A percentile compares a stretch with the other conserved stretches of the same genome.
Conservation (phyloP, 257 asterid species). For the Plectranthus barbatus region DNA sequence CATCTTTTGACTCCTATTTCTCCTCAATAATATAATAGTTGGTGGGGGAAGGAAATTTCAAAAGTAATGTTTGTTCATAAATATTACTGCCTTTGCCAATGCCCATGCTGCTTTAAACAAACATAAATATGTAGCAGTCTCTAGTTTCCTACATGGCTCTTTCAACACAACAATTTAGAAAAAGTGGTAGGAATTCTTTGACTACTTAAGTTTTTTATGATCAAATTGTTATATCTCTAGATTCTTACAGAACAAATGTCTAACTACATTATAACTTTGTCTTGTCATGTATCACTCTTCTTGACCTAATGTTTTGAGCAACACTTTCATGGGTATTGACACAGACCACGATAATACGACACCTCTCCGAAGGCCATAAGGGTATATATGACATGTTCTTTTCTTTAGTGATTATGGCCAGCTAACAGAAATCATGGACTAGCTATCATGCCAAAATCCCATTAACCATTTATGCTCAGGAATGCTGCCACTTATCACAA, state of each 20-base stretch:
- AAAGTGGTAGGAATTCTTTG: no score
- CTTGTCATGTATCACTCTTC: neutral
- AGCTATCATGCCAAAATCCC: neutral
- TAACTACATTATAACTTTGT: neutral
- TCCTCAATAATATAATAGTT: neutral
- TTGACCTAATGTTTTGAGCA: no score
- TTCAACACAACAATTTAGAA: no score
- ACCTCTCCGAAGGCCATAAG: neutral
- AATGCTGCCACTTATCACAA: no score
- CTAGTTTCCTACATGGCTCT: no score
- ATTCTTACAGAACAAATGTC: neutral
- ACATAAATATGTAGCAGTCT: no score
- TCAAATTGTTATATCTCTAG: neutral
- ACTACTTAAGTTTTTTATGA: neutral
- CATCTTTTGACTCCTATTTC: constrained; percentile 6
- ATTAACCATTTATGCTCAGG: no score
- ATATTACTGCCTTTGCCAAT: neutral
- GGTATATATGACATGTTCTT: neutral
- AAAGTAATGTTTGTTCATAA: neutral
- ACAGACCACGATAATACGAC: neutral
- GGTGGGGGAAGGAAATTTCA: neutral
- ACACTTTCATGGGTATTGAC: no score
- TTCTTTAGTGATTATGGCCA: neutral
- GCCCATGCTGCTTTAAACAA: neutral
- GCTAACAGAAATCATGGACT: constrained; percentile 5